Evolutionary conservation across 495 filamentous ascomycete genomes (phyloP).

Genomic region (Pyronema domesticum): DNA sequence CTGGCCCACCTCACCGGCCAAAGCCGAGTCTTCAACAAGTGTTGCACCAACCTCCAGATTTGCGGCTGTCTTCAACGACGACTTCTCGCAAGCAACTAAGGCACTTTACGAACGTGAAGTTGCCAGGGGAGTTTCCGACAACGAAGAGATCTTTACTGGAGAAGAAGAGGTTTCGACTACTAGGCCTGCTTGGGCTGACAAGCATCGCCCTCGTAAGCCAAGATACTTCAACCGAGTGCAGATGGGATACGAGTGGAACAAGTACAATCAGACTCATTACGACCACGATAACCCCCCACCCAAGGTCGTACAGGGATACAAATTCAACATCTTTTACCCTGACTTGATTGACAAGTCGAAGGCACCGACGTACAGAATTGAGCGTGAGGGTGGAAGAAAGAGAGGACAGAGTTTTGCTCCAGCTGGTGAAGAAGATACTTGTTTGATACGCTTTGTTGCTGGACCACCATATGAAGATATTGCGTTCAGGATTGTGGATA

Average conservation of each 20-base stretch:
- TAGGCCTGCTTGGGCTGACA: constrained; percentile 68
- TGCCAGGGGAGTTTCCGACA: constrained; percentile 75
- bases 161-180: constrained; percentile 62
- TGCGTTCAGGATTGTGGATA: constrained; percentile 93
- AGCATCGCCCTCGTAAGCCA: constrained; percentile 83
- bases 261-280: constrained; percentile 99
- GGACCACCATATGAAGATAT: constrained; percentile 95
- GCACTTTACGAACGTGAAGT: constrained; percentile 86
- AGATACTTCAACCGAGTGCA: constrained; percentile 96
- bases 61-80: constrained; percentile 51
- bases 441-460: constrained; percentile 86
- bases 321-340: constrained; percentile 99
- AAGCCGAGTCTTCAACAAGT: constrained; percentile 33
- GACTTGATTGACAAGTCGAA: constrained; percentile 93
- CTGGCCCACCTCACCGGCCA: constrained; percentile 25
- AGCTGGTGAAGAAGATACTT: constrained; percentile 96
- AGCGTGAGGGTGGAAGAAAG: constrained; percentile 75
- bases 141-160: constrained; percentile 88
- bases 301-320: constrained; percentile 96
- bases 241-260: constrained; percentile 99
- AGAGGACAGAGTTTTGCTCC: constrained; percentile 82
- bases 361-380: constrained; percentile 87
- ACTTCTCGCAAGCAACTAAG: constrained; percentile 81
- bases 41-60: constrained; percentile 48
- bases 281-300: constrained; percentile 97